These are phyloP conservation scores for Juncus inflexus DNA, from an alignment of 176 grass and related monocot genomes.

Conservation along the genomic window DNA sequence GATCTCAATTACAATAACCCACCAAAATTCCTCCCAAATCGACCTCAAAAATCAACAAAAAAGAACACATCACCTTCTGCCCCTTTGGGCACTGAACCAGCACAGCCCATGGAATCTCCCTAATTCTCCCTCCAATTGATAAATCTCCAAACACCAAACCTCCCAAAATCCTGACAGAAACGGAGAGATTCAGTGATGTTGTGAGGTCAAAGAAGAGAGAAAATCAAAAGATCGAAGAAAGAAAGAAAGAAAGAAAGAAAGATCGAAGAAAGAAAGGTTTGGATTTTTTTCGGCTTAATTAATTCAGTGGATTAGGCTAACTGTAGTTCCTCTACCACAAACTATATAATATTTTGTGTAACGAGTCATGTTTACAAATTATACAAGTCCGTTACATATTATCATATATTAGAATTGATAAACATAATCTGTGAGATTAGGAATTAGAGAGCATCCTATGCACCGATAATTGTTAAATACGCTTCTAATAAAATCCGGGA, in stretches of 20 bases:
- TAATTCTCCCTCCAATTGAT: slow-evolving; percentile 29
- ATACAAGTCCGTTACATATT: not conserved
- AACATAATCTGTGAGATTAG: not conserved
- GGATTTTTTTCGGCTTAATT: slow-evolving; percentile 18
- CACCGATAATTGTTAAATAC: not conserved
- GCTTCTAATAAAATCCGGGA: not conserved
- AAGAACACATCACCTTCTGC: slow-evolving; percentile 54
- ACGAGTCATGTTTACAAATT: not conserved
- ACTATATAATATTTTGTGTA: not conserved
- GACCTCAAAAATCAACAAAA: slow-evolving; percentile 4
- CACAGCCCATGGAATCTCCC: slow-evolving; percentile 70
- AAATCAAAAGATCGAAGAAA: slow-evolving; percentile 8
- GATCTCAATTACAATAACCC: slow-evolving; percentile 7
- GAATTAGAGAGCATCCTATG: slow-evolving; percentile 14
- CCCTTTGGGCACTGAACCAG: slow-evolving; percentile 69
- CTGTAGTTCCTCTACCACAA: not conserved
- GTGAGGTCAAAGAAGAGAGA: slow-evolving; percentile 29
- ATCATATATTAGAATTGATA: too few species aligned
- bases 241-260: too few species aligned
- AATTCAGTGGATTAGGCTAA: slow-evolving; percentile 13
- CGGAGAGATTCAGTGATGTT: slow-evolving; percentile 24
- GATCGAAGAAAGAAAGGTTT: not conserved
- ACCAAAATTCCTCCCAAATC: slow-evolving; percentile 30
- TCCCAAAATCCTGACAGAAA: not conserved
- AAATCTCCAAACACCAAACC: slow-evolving; percentile 27